Conservation (phyloP, 2,329 filamentous ascomycete species). For the Phaeosphaeria sp. region DNA sequence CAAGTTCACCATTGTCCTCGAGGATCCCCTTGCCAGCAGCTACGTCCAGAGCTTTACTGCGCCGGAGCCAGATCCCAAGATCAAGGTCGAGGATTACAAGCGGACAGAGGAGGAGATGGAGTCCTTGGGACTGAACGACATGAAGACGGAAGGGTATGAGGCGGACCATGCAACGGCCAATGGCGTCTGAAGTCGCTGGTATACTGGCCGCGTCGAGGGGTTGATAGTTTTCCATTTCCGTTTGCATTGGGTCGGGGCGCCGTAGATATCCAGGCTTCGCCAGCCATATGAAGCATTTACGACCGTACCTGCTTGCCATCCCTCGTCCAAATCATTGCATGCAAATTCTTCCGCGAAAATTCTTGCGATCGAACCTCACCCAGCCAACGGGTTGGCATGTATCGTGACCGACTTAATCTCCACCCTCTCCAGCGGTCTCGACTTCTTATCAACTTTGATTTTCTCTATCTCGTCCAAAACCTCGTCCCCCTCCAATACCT, state of each 20-base stretch:
- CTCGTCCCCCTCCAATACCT: conserved; percentile 65
- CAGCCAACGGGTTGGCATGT: conserved; percentile 80
- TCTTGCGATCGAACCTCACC: conserved; percentile 42
- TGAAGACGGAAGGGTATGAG: conserved; percentile 90
- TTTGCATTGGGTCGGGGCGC: conserved; percentile 33
- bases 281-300: conserved; percentile 33
- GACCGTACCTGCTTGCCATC: neutral
- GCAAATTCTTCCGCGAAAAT: too few relatives aligned
- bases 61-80: conserved; percentile 82
- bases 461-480: conserved; percentile 75
- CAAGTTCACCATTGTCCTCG: conserved; percentile 81
- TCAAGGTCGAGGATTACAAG: conserved; percentile 81
- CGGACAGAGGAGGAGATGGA: conserved; percentile 93
- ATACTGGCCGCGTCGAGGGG: neutral
- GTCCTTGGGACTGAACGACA: conserved; percentile 86
- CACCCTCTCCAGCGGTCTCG: conserved; percentile 70
- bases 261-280: conserved; percentile 47
- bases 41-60: conserved; percentile 88
- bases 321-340: neutral
- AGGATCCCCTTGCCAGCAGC: conserved; percentile 88
- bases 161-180: conserved; percentile 46
- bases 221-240: conserved; percentile 25
- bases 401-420: conserved; percentile 73
- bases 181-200: conserved; percentile 12
- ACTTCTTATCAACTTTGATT: conserved; percentile 78